Percentiles rank a stretch among this genome's conserved stretches.
Conservation (phyloP, 148 eudicot genomes). For the Camellia lanceoleosa region DNA sequence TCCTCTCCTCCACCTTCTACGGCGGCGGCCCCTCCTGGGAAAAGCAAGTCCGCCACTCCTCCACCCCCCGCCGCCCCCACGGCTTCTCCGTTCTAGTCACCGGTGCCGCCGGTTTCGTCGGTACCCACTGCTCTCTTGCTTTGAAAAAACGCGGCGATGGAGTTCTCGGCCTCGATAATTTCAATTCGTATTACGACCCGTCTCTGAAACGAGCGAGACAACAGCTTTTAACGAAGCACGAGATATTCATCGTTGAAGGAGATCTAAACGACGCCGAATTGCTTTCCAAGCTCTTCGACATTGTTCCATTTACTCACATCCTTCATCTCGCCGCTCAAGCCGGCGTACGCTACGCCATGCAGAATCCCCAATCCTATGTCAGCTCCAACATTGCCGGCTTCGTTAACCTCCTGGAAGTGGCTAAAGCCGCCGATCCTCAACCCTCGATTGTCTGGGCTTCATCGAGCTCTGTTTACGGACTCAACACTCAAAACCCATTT, state of each 20-base stretch:
- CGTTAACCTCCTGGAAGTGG: background rate
- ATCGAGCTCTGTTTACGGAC: conserved; percentile 2
- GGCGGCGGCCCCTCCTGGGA: background rate
- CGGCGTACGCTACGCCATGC: background rate
- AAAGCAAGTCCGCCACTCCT: background rate
- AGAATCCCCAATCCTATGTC: conserved; percentile 8
- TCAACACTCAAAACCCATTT: background rate
- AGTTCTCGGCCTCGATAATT: background rate
- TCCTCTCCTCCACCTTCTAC: background rate
- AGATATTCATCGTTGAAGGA: background rate
- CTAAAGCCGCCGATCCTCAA: background rate
- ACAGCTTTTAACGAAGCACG: background rate
- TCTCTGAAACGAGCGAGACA: background rate
- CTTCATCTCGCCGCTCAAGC: conserved; percentile 9
- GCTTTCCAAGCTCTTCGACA: background rate
- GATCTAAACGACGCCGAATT: background rate
- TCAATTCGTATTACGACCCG: background rate
- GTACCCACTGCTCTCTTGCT: background rate
- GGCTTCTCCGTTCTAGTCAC: conserved; percentile 10
- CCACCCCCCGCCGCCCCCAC: background rate
- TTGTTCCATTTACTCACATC: background rate
- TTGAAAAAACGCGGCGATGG: background rate
- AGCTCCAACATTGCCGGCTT: conserved; percentile 4
- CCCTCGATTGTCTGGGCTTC: conserved; percentile 11
- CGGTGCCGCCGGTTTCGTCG: conserved; percentile 9